These are phyloP conservation scores for Cladophialophora carrionii DNA, from an alignment of 2,329 filamentous ascomycete species.

Conservation along the genomic window DNA sequence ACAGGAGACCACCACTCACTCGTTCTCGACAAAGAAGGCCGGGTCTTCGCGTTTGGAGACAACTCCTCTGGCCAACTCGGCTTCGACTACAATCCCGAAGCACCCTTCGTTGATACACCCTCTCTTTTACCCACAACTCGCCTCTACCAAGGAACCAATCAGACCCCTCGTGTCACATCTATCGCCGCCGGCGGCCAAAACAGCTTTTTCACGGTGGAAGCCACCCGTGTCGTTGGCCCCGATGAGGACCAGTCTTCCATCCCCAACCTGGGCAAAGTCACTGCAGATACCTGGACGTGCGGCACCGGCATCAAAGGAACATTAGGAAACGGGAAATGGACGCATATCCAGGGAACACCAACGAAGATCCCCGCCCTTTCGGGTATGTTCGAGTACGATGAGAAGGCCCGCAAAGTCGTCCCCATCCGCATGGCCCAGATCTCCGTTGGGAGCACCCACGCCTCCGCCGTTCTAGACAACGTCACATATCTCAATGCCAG, in stretches of 20 bases:
- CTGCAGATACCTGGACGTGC: conserved; percentile 81
- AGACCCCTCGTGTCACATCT: conserved; percentile 69
- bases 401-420: conserved; percentile 65
- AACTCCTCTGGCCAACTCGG: conserved; percentile 91
- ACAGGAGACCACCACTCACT: conserved; percentile 86
- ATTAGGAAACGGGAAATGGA: conserved; percentile 85
- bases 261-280: conserved; percentile 59
- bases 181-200: conserved; percentile 85
- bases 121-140: conserved; percentile 69
- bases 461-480: conserved; percentile 81
- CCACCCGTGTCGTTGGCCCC: conserved; percentile 60
- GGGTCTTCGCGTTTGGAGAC: conserved; percentile 85
- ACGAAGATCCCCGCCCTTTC: conserved; percentile 82
- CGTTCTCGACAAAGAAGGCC: conserved; percentile 73
- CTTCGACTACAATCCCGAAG: conserved; percentile 68
- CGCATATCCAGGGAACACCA: conserved; percentile 77
- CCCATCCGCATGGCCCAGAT: conserved; percentile 78
- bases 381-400: conserved; percentile 84
- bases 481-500: conserved; percentile 66
- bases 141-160: conserved; percentile 70
- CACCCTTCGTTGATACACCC: conserved; percentile 68
- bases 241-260: conserved; percentile 48
- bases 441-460: conserved; percentile 78
- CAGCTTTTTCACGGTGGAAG: conserved; percentile 85
- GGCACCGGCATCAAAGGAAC: conserved; percentile 83